Evolutionary conservation across 2,329 filamentous ascomycete species (phyloP), one percentile per base, ranked within the genome.

Genomic region (Ceratocystis diversiconidia): DNA sequence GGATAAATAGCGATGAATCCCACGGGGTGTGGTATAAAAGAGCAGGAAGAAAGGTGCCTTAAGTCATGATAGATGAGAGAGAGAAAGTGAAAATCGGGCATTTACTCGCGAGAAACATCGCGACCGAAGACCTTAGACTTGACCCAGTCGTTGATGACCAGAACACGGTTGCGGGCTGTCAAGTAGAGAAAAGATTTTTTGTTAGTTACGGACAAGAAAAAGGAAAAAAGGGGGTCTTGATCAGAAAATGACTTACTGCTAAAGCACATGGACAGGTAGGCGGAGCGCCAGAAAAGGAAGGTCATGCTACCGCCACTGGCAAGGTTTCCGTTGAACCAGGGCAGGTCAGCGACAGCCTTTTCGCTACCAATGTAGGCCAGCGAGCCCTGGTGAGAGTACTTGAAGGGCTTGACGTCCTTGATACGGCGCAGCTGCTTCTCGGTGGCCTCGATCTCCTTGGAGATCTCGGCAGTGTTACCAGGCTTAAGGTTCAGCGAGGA

Each of bases 201-300:
- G 22, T n/a, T 12, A 32, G 22, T 15, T 17, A 32, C 22, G 52
- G 8, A 7, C 25, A 28, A 59, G 17, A 67, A 50, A 68, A 46
- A 22, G 8, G 36, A 30, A 22, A 46, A 55, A 6, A 28, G 12
- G 3, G 17, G 2, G 1, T 15, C 36, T 41, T 3, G 36, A 12
- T 41, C 36, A 61, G 22, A 43, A 68, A 70, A 88, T 19, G 19
- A 22, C 90, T 86, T 83, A 94, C 90, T 92, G 85, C 92, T 97
- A 77, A 99, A 99, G 85, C 92, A 96, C 94, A 99, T 99, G 82
- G 90, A 96, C 76, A 99, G 80, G 77, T 99, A 99, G 65, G 92
- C 94, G 74, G 89, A 95, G 75, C 92, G 85, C 94, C 94, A 99
- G 85, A 99, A 99, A 71, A 96, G 84, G 79, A 95, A 99, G 66